Percentiles rank a stretch among this genome's conserved stretches.
These are phyloP conservation scores for Pythium coloratum DNA, from an alignment of 352 stramenopile genomes.

Conservation along the genomic window DNA sequence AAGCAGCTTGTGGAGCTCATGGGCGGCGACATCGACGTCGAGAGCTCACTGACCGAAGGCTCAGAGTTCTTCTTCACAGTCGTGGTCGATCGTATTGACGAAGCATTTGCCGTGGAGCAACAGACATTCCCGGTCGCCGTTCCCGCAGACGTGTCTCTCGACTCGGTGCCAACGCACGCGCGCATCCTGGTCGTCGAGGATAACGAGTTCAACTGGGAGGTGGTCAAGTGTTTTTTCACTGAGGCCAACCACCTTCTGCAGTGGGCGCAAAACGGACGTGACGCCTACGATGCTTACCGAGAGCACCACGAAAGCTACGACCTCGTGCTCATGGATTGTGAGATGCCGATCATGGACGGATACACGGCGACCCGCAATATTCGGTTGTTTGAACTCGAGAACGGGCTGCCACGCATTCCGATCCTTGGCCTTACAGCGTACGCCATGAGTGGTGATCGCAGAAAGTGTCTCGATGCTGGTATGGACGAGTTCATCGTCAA, in stretches of 20 bases:
- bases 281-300: conserved; percentile 70
- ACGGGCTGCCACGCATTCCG: conserved; percentile 68
- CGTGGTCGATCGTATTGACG: conserved; percentile 55
- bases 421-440: conserved; percentile 86
- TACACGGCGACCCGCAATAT: conserved; percentile 77
- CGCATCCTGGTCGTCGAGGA: conserved; percentile 86
- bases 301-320: conserved; percentile 79
- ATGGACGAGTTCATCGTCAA: conserved; percentile 91
- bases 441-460: conserved; percentile 80
- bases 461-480: conserved; percentile 79
- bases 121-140: conserved; percentile 49
- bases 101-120: conserved; percentile 40
- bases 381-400: conserved; percentile 64
- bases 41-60: conserved; percentile 74
- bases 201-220: conserved; percentile 91
- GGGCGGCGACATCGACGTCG: conserved; percentile 85
- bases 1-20: conserved; percentile 89
- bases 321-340: conserved; percentile 83
- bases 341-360: conserved; percentile 88
- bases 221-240: conserved; percentile 86
- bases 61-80: conserved; percentile 88
- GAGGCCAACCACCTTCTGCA: conserved; percentile 81
- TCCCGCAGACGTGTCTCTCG: conserved; percentile 25
- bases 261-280: conserved; percentile 77
- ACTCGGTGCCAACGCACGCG: conserved; percentile 58